Conservation (phyloP, 352 stramenopile species). For the Vaucheria bursata region DNA sequence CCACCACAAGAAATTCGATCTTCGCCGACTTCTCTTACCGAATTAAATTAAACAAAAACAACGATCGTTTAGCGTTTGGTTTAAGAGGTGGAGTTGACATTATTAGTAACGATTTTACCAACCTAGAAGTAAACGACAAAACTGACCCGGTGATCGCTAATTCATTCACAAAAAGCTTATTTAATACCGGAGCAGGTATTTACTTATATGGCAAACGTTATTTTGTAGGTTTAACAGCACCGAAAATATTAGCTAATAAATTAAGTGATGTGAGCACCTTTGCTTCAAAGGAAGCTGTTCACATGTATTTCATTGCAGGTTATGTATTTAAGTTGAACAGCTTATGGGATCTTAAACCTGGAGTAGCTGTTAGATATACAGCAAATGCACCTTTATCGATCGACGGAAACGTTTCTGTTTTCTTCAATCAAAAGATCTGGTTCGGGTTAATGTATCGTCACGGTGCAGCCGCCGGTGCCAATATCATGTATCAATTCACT, state of each 20-base stretch:
- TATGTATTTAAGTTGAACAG: not conserved
- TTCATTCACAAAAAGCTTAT: not conserved
- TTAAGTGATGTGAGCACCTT: not conserved
- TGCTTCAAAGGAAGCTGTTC: not conserved
- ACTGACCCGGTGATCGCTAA: not conserved
- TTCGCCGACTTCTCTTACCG: not conserved
- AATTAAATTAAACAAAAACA: not conserved
- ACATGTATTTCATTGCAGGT: not conserved
- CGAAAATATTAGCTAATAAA: not conserved
- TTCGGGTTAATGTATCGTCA: no score
- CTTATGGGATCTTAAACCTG: not conserved
- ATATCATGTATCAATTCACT: no score
- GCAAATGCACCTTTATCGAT: no score
- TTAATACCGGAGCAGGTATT: not conserved
- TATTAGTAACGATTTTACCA: not conserved
- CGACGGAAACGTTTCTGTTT: no score
- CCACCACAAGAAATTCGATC: not conserved
- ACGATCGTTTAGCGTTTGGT: not conserved
- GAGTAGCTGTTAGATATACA: no score
- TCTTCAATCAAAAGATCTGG: no score
- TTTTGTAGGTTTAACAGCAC: not conserved
- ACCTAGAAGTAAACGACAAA: not conserved
- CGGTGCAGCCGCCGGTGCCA: no score
- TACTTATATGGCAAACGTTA: not conserved
- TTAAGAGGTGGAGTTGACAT: not conserved